phyloP scores from a whole-genome alignment of 177 flowering plant species.

The Tripterygium wilfordii region DNA sequence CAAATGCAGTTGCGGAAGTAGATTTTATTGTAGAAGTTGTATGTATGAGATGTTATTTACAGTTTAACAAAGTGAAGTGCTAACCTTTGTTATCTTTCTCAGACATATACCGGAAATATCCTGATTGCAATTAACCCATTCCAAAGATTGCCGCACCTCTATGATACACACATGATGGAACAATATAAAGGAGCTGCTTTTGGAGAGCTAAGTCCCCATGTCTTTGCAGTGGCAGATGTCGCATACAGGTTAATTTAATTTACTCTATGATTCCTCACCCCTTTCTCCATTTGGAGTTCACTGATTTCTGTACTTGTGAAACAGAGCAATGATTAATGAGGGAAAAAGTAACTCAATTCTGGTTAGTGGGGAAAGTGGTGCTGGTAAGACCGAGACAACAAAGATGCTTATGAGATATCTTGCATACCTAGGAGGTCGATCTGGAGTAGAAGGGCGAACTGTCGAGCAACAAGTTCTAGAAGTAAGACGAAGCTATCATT shows the following conservation, averaged over 20 bases:
- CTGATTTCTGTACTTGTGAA: conserved; percentile 9
- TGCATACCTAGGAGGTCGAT: conserved; percentile 87
- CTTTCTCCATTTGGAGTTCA: neutral
- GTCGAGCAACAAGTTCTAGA: conserved; percentile 99
- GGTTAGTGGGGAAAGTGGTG: conserved; percentile 99
- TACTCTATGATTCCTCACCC: neutral
- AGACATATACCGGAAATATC: conserved; percentile 97
- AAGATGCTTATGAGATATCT: conserved; percentile 98
- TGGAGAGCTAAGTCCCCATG: conserved; percentile 98
- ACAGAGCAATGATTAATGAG: conserved; percentile 94
- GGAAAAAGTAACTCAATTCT: conserved; percentile 95
- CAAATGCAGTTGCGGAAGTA: neutral
- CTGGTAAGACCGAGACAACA: conserved; percentile 98
- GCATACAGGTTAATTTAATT: conserved; percentile 63
- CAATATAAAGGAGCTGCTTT: conserved; percentile 91
- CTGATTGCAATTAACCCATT: conserved; percentile 94
- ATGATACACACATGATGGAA: conserved; percentile 97
- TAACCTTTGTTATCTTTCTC: conserved; percentile 12
- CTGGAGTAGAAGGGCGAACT: conserved; percentile 88
- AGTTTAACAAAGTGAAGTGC: neutral
- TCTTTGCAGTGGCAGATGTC: conserved; percentile 94
- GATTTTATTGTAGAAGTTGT: too few species aligned
- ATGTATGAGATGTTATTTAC: neutral
- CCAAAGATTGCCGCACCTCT: conserved; percentile 93
- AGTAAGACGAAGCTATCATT: conserved; percentile 39